These are phyloP conservation scores for Madurella fahalii DNA, from an alignment of 2,329 filamentous ascomycete species.

Conservation along the genomic window DNA sequence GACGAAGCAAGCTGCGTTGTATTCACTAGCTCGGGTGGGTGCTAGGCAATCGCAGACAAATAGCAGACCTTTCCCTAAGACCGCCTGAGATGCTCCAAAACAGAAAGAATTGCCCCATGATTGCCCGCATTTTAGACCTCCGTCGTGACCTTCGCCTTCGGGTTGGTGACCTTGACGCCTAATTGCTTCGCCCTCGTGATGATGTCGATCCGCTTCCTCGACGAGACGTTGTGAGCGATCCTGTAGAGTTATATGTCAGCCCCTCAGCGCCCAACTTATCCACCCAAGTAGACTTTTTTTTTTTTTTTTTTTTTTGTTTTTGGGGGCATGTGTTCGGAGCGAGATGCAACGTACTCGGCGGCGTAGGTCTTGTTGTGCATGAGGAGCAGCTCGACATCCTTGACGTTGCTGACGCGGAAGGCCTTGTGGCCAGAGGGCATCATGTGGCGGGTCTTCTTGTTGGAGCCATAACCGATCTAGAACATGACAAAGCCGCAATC, in stretches of 20 bases:
- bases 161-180: constrained; percentile 99
- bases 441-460: constrained; percentile 99
- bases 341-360: constrained; percentile 75
- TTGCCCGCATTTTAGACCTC: constrained; percentile 61
- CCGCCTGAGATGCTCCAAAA: constrained; percentile 30
- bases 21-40: constrained; percentile 27
- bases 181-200: constrained; percentile 95
- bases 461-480: constrained; percentile 96
- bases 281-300: not conserved
- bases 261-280: not conserved
- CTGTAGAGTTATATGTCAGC: constrained; percentile 44
- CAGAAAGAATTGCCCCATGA: constrained; percentile 25
- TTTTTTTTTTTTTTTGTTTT: no score
- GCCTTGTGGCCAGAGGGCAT: constrained; percentile 99
- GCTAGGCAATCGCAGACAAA: constrained; percentile 28
- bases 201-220: constrained; percentile 98
- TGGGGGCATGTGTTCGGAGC: not conserved
- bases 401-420: constrained; percentile 96
- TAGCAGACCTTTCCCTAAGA: constrained; percentile 28
- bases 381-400: constrained; percentile 93
- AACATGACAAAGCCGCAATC: constrained; percentile 11
- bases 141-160: constrained; percentile 97
- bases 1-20: constrained; percentile 28
- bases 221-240: constrained; percentile 97
- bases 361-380: constrained; percentile 99